Evolutionary conservation across 768 basidiomycete genomes (phyloP).

Genomic region (Pleurotus platypus): DNA sequence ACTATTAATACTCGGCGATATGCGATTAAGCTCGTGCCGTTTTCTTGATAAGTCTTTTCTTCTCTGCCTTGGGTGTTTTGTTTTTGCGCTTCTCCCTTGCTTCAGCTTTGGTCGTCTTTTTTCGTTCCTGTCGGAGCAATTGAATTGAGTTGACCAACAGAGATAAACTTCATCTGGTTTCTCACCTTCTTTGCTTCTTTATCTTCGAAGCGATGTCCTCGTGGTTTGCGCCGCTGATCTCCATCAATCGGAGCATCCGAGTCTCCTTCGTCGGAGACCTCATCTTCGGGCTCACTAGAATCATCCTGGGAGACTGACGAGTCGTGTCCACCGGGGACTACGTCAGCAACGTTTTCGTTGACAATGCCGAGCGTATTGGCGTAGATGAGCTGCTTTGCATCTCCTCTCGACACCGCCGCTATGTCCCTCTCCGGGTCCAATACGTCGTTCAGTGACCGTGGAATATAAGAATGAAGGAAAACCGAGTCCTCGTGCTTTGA

Average conservation of each 20-base stretch:
- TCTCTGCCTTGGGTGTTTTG: slow-evolving; percentile 96
- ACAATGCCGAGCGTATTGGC: slow-evolving; percentile 83
- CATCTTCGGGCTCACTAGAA: slow-evolving; percentile 20
- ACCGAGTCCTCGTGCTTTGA: slow-evolving; percentile 78
- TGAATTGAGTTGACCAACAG: background rate
- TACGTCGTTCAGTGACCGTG: slow-evolving; percentile 87
- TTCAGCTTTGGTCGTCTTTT: slow-evolving; percentile 84
- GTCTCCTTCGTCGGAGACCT: slow-evolving; percentile 27
- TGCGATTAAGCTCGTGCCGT: slow-evolving; percentile 19
- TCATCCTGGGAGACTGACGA: slow-evolving; percentile 15
- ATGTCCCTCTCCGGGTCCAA: slow-evolving; percentile 94
- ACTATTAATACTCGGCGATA: background rate
- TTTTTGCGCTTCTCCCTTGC: slow-evolving; percentile 83
- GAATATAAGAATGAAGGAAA: slow-evolving; percentile 90
- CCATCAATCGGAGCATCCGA: slow-evolving; percentile 22
- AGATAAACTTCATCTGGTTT: slow-evolving; percentile 9
- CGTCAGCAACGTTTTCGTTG: slow-evolving; percentile 22
- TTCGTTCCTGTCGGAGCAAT: slow-evolving; percentile 66
- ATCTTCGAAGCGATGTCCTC: slow-evolving; percentile 93
- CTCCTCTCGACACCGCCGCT: slow-evolving; percentile 66
- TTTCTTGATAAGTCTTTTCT: slow-evolving; percentile 80
- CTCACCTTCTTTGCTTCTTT: slow-evolving; percentile 83
- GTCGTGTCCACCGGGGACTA: slow-evolving; percentile 13
- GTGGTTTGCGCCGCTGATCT: slow-evolving; percentile 52
- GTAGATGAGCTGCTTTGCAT: slow-evolving; percentile 78